A percentile compares a stretch with the other conserved stretches of the same genome.
These are phyloP conservation scores for Avena sativa DNA, from an alignment of 176 grass and related monocot genomes.

Conservation along the genomic window DNA sequence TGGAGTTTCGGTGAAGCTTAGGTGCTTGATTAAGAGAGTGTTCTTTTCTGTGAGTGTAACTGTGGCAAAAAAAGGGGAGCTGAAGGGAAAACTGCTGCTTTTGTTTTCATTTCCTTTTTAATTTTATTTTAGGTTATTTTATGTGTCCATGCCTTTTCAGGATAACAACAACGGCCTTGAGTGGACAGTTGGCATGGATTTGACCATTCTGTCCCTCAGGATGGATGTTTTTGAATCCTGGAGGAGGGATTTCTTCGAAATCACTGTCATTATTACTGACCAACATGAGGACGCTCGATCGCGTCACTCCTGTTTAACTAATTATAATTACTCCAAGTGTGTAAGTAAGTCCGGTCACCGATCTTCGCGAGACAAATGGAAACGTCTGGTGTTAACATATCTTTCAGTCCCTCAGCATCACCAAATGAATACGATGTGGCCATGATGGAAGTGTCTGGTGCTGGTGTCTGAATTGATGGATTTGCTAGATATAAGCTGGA, in stretches of 20 bases:
- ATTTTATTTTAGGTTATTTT: slow-evolving; percentile 4
- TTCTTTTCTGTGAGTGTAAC: slow-evolving; percentile 1
- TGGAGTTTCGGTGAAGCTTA: slow-evolving; percentile 10
- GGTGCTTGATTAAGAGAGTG: slow-evolving; percentile 9
- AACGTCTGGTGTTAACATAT: background rate
- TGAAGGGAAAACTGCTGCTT: slow-evolving; percentile 17
- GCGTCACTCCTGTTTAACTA: background rate
- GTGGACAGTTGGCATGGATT: background rate
- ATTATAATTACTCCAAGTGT: background rate
- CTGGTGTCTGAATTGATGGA: background rate
- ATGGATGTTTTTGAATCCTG: slow-evolving; percentile 30
- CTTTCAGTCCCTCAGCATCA: background rate
- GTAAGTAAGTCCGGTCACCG: background rate
- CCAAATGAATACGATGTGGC: background rate
- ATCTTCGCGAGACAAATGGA: background rate
- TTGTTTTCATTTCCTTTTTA: background rate
- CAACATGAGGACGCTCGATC: background rate
- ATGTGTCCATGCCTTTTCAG: background rate
- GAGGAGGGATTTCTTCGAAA: slow-evolving; percentile 28
- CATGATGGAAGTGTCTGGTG: slow-evolving; percentile 6
- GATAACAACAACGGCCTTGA: slow-evolving; percentile 46
- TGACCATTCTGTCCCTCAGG: slow-evolving; percentile 25
- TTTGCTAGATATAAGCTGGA: background rate
- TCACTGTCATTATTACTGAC: background rate
- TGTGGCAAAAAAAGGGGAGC: background rate